These are phyloP conservation scores for Chytriomyces confervae DNA, from an alignment of 192 early-diverging fungal species.

Conservation along the genomic window DNA sequence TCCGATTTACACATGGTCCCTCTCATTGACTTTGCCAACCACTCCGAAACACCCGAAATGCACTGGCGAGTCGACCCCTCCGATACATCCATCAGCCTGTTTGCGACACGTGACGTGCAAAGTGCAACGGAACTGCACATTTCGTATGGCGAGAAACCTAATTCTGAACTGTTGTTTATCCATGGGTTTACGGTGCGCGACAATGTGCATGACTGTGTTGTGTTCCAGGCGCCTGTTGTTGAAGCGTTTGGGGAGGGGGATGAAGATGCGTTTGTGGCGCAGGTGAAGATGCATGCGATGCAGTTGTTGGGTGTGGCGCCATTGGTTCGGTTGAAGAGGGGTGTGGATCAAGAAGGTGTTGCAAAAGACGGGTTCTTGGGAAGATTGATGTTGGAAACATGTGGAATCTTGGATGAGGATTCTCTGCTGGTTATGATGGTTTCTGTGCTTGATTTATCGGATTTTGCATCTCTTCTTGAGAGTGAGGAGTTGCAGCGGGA, in stretches of 20 bases:
- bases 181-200: conserved; percentile 68
- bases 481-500: neutral
- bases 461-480: neutral
- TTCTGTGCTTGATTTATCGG: neutral
- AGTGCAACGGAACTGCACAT: conserved; percentile 59
- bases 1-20: conserved; percentile 67
- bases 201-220: conserved; percentile 52
- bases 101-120: conserved; percentile 14
- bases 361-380: neutral
- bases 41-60: conserved; percentile 58
- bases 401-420: neutral
- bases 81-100: conserved; percentile 43
- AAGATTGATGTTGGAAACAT: neutral
- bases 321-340: neutral
- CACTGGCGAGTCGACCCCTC: conserved; percentile 58
- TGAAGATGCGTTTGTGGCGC: conserved; percentile 8
- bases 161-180: conserved; percentile 71
- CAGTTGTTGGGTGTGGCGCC: neutral
- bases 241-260: conserved; percentile 31
- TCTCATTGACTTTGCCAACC: conserved; percentile 77
- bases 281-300: neutral
- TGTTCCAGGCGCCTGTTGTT: conserved; percentile 40
- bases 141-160: conserved; percentile 71
- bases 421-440: conserved; percentile 15
- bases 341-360: neutral